A percentile compares a stretch with the other conserved stretches of the same genome.
These are phyloP conservation scores for Posidonia oceanica DNA, from an alignment of 116 monocot genomes.

Conservation along the genomic window DNA sequence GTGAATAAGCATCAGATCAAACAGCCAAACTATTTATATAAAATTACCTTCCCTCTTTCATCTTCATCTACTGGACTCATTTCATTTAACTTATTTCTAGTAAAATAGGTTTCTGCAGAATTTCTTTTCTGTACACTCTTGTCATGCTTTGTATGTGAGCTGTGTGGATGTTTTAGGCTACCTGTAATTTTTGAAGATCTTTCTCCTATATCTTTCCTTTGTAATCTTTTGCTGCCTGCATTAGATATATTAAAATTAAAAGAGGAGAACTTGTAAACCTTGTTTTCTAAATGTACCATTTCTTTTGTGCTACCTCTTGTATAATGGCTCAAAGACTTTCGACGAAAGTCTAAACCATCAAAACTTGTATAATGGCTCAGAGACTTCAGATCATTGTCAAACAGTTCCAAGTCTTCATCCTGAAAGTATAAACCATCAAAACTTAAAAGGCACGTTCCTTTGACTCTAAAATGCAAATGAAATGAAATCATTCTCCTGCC, in stretches of 20 bases:
- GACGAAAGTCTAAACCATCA: no score
- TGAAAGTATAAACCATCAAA: not conserved
- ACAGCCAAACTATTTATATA: not conserved
- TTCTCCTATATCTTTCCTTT: not conserved
- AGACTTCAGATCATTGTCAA: not conserved
- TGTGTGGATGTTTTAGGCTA: constrained; percentile 1
- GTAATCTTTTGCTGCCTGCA: constrained; percentile 6
- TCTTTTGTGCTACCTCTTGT: not conserved
- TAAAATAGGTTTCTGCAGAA: not conserved
- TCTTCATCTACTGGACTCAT: not conserved
- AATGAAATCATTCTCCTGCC: not conserved
- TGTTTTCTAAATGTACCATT: not conserved
- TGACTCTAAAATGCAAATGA: not conserved
- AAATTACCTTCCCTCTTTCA: constrained; percentile 9
- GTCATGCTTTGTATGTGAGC: not conserved
- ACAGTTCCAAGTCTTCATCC: constrained; percentile 12
- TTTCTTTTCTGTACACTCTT: not conserved
- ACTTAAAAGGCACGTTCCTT: not conserved
- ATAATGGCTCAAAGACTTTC: not conserved
- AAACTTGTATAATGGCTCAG: not conserved
- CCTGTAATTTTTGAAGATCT: constrained; percentile 4
- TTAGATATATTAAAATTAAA: not conserved
- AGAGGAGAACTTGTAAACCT: not conserved
- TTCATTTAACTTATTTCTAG: not conserved
- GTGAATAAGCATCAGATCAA: not conserved